Evolutionary conservation across 2,329 filamentous ascomycete species (phyloP).

Genomic region (Penicillium sp.): DNA sequence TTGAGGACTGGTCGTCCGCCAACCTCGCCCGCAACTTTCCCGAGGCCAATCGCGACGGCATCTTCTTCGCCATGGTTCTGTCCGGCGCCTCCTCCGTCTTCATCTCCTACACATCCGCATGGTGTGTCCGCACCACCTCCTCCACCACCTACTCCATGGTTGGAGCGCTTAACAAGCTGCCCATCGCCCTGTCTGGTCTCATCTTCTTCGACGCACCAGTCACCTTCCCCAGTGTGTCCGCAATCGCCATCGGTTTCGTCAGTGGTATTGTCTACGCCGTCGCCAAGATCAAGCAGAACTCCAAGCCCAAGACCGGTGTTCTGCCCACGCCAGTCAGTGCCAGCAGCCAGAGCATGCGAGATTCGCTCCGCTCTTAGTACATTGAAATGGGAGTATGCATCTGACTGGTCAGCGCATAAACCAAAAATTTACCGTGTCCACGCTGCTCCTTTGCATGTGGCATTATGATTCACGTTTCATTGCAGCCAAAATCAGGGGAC

Average conservation of each 20-base stretch:
- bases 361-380: constrained; percentile 67
- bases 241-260: constrained; percentile 86
- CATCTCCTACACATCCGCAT: constrained; percentile 99
- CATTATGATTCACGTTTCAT: constrained; percentile 32
- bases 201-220: constrained; percentile 94
- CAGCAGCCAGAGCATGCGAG: constrained; percentile 84
- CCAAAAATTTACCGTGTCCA: constrained; percentile 4
- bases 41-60: constrained; percentile 67
- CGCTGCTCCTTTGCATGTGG: constrained; percentile 23
- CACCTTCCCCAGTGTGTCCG: constrained; percentile 85
- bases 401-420: constrained; percentile 13
- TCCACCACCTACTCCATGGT: constrained; percentile 99
- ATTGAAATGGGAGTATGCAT: constrained; percentile 1
- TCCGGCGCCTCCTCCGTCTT: constrained; percentile 91
- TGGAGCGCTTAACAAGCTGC: constrained; percentile 94
- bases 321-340: constrained; percentile 78
- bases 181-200: constrained; percentile 85
- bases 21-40: constrained; percentile 91
- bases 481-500: constrained; percentile 15
- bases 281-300: constrained; percentile 77
- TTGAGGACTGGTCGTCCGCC: constrained; percentile 85
- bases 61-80: constrained; percentile 86
- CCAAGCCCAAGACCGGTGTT: constrained; percentile 60
- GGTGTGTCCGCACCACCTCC: constrained; percentile 96
- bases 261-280: constrained; percentile 88